A percentile compares a stretch with the other conserved stretches of the same genome.
phyloP scores from a whole-genome alignment of 106 monocot genomes.

The Gastrodia elata region DNA sequence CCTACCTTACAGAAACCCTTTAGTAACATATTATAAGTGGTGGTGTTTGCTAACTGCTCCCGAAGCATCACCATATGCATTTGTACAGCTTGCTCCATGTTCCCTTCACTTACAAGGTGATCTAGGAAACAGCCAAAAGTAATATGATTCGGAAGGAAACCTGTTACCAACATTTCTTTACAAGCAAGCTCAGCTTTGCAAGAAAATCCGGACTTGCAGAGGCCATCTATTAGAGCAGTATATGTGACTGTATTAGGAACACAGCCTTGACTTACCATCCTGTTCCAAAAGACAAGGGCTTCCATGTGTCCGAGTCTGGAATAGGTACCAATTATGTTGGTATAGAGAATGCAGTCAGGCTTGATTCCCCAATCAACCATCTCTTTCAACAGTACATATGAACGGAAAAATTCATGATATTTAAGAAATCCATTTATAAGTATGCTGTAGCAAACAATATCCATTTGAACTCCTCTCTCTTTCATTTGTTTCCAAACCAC shows the following conservation, averaged over 20 bases:
- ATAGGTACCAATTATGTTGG: slow-evolving; percentile 58
- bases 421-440: slow-evolving; percentile 53
- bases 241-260: slow-evolving; percentile 57
- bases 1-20: slow-evolving; percentile 58
- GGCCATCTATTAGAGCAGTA: slow-evolving; percentile 51
- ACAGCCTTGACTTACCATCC: slow-evolving; percentile 41
- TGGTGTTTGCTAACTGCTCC: slow-evolving; percentile 32
- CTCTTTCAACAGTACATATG: slow-evolving; percentile 31
- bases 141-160: slow-evolving; percentile 45
- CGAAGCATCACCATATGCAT: slow-evolving; percentile 53
- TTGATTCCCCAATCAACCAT: slow-evolving; percentile 54
- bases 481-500: slow-evolving; percentile 42
- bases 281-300: slow-evolving; percentile 48
- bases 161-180: slow-evolving; percentile 62
- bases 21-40: slow-evolving; percentile 71
- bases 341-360: slow-evolving; percentile 55
- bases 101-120: slow-evolving; percentile 44
- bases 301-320: slow-evolving; percentile 28
- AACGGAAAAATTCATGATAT: slow-evolving; percentile 15
- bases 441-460: slow-evolving; percentile 68
- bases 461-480: slow-evolving; percentile 49
- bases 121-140: slow-evolving; percentile 74
- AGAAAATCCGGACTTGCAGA: slow-evolving; percentile 63
- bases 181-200: slow-evolving; percentile 48
- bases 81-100: slow-evolving; percentile 44